Conservation (phyloP, 2,329 filamentous ascomycete species). For the Colletotrichum gigasporum region DNA sequence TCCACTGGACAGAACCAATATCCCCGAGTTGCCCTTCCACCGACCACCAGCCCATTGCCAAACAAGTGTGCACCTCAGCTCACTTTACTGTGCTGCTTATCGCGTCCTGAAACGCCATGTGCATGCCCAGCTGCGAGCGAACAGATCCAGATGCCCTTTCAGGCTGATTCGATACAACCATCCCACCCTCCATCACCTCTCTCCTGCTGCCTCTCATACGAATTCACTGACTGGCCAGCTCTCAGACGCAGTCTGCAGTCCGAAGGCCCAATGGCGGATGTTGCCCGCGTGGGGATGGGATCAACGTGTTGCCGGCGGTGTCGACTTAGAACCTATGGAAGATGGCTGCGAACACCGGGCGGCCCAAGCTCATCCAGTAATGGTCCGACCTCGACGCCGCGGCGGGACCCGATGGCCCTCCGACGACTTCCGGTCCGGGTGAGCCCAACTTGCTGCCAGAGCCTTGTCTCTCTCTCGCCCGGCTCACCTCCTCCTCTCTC, state of each 20-base stretch:
- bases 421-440: not conserved
- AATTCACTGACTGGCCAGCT: not conserved
- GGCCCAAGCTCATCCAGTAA: not conserved
- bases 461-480: not conserved
- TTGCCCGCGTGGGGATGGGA: not conserved
- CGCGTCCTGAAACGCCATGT: not conserved
- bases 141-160: not conserved
- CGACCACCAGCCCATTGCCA: no score
- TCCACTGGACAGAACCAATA: not conserved
- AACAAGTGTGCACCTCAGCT: not conserved
- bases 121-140: not conserved
- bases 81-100: not conserved
- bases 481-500: not conserved
- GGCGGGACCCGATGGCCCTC: not conserved
- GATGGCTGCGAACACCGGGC: not conserved
- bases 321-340: not conserved
- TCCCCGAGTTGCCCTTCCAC: no score
- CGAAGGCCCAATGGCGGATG: not conserved
- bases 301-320: not conserved
- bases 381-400: not conserved
- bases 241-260: not conserved
- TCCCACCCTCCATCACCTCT: not conserved
- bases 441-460: not conserved
- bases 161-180: not conserved
- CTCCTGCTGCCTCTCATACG: not conserved